Conservation (phyloP, 495 filamentous ascomycete species). For the Apiosordaria backusii region DNA sequence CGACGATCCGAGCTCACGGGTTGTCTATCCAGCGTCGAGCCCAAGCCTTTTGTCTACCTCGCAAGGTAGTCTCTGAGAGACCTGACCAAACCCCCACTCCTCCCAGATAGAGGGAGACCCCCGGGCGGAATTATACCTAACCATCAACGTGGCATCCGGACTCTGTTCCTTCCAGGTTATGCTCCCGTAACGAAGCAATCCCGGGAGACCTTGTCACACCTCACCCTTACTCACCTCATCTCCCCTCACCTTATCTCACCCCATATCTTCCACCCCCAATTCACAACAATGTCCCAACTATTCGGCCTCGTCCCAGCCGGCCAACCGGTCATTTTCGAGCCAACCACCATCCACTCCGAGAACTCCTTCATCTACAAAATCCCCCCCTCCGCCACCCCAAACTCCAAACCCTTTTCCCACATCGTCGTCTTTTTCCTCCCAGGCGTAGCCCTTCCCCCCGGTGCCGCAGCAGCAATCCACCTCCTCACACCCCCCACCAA, state of each 20-base stretch:
- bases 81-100: background rate
- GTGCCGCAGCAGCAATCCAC: slow-evolving; percentile 85
- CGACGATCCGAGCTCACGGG: background rate
- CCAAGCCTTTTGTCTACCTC: background rate
- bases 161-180: background rate
- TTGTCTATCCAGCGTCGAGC: background rate
- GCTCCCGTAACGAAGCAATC: background rate
- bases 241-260: background rate
- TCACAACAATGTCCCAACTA: slow-evolving; percentile 29
- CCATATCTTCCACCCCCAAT: slow-evolving; percentile 12
- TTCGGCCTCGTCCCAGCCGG: slow-evolving; percentile 53
- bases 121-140: background rate
- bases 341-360: slow-evolving; percentile 38
- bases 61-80: background rate
- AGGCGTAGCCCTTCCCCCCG: slow-evolving; percentile 64
- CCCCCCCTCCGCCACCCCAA: slow-evolving; percentile 24
- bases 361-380: slow-evolving; percentile 46
- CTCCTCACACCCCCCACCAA: slow-evolving; percentile 49
- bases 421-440: slow-evolving; percentile 89
- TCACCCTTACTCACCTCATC: background rate
- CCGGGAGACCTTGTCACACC: background rate
- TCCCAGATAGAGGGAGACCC: background rate
- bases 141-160: too few relatives aligned
- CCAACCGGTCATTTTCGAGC: slow-evolving; percentile 42
- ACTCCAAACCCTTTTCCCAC: slow-evolving; percentile 58